Base-by-base conservation (phyloP, 495 filamentous ascomycete species). In the Stereocaulon alpinum region DNA sequence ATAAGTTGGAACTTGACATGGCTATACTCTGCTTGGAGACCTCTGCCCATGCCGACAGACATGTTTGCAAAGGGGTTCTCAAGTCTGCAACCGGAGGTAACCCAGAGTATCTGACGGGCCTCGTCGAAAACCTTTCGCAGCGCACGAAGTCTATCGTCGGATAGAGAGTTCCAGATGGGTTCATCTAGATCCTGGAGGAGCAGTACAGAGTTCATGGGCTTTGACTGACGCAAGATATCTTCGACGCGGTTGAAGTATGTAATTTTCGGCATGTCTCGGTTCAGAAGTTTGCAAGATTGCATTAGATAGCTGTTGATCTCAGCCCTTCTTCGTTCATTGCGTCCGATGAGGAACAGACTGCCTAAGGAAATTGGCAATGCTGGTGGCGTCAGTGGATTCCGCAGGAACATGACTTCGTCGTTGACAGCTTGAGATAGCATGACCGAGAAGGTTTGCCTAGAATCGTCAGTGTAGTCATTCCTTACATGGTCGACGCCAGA, bases 401-500 rank as follows among this genome's bases (percentile, higher is more conserved):
- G 34, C 34, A 37, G 12, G 34, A 37, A 37, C 34, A 37, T 37
- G 34, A 37, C 34, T 37, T 37, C 34, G 12, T 37, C 34, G 7
- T 37, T 37, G 34, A 37, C 34, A n/a, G 49, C 49, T 42, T 40
- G 62, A 27, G 42, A 52, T 47, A 30, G 55, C 50, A 55, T 65
- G 40, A 50, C 51, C 34, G 45, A 55, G 32, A 44, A 20, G 4
- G 49, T 41, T 5, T 45, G 56, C 30, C 29, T 40, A 41, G 59
- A 48, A 18, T 40, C 45, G 7, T 18, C 48, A 55, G 56, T 53
- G 53, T 48, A 62, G 43, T 65, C 60, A 7, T 42, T n/a, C 27
- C 55, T 42, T 22, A 55, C 60, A 4, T 44, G 29, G 18, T 63
- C 61, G 14, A 59, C 10, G 22, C 61, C 61, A 22, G 37, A 60